Evolutionary conservation across 2,329 filamentous ascomycete genomes (phyloP).

Genomic region (Ascochyta clinopodiicola): DNA sequence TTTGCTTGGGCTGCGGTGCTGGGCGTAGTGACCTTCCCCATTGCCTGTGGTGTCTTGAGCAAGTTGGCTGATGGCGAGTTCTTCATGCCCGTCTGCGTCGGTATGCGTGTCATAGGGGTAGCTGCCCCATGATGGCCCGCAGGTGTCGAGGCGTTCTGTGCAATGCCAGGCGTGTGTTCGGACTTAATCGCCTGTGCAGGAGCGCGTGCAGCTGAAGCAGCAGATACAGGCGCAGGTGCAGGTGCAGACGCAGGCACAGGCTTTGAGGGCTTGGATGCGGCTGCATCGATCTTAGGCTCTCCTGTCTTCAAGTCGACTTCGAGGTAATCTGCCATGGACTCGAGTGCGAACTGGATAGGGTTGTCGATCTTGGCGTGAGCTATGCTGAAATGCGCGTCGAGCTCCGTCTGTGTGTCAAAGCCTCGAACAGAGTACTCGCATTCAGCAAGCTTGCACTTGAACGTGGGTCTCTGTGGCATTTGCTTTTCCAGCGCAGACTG

Average conservation of each 20-base stretch:
- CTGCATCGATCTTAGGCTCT: conserved; percentile 36
- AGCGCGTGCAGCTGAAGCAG: conserved; percentile 27
- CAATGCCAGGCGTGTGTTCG: conserved; percentile 42
- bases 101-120: conserved; percentile 48
- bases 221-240: conserved; percentile 13
- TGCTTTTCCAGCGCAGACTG: conserved; percentile 52
- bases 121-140: conserved; percentile 37
- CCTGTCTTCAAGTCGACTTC: conserved; percentile 57
- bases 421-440: conserved; percentile 63
- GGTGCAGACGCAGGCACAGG: conserved; percentile 27
- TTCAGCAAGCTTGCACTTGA: conserved; percentile 60
- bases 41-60: conserved; percentile 48
- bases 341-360: conserved; percentile 62
- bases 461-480: conserved; percentile 53
- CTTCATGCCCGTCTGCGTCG: conserved; percentile 48
- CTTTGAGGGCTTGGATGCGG: conserved; percentile 33
- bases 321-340: conserved; percentile 59
- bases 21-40: conserved; percentile 44
- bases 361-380: conserved; percentile 62
- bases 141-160: conserved; percentile 47
- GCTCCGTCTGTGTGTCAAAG: conserved; percentile 60
- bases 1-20: conserved; percentile 40
- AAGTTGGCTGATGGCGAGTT: conserved; percentile 46
- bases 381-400: conserved; percentile 62
- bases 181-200: conserved; percentile 38